Percentiles rank a stretch among this genome's conserved stretches.
Conservation (phyloP, 2,329 filamentous ascomycete genomes). For the Ramularia endophylla region DNA sequence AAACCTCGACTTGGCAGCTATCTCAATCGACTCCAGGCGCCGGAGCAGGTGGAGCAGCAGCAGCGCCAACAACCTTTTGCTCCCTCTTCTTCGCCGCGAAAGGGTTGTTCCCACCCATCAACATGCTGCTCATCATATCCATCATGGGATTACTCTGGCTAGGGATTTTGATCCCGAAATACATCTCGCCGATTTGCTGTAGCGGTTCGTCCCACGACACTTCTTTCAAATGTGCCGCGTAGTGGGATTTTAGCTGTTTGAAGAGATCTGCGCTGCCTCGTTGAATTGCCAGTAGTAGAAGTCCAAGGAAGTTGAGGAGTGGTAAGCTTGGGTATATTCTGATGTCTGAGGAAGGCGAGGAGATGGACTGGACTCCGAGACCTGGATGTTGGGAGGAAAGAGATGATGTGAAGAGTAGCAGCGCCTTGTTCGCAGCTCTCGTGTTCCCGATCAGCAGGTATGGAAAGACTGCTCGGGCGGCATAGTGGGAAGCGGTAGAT, state of each 20-base stretch:
- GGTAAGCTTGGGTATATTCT: constrained; percentile 85
- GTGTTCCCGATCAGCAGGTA: constrained; percentile 89
- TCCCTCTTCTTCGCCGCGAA: constrained; percentile 42
- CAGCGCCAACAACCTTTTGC: constrained; percentile 43
- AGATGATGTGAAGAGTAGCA: constrained; percentile 66
- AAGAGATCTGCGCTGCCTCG: constrained; percentile 73
- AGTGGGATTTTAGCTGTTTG: constrained; percentile 75
- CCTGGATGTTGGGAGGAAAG: constrained; percentile 55
- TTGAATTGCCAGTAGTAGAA: constrained; percentile 78
- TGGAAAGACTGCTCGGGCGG: constrained; percentile 78
- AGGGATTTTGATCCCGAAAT: constrained; percentile 86
- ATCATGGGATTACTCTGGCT: constrained; percentile 86
- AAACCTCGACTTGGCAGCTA: no score
- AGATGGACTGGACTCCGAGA: constrained; percentile 75
- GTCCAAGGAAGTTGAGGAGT: constrained; percentile 87
- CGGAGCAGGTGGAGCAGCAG: constrained; percentile 31
- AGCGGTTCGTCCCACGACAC: constrained; percentile 69
- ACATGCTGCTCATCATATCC: constrained; percentile 97
- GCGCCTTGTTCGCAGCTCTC: constrained; percentile 76
- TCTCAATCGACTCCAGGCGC: constrained; percentile 30
- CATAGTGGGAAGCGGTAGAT: constrained; percentile 81
- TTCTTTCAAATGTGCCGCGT: constrained; percentile 72
- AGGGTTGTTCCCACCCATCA: constrained; percentile 65
- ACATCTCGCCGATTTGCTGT: constrained; percentile 88
- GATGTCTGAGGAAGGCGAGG: constrained; percentile 61